Conservation (phyloP, 306 rosid genomes). For the Citrullus colocynthis region DNA sequence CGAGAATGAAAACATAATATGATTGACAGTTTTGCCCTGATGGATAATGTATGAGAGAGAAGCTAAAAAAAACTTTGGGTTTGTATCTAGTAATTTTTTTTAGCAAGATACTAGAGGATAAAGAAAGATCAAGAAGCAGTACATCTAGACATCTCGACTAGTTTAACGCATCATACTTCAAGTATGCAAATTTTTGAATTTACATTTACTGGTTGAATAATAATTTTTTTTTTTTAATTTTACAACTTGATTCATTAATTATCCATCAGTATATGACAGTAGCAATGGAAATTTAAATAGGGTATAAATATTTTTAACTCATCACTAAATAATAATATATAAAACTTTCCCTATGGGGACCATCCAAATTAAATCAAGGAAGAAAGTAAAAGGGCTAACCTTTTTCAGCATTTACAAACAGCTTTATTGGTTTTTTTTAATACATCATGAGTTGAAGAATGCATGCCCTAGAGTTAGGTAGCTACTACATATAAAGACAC, state of each 20-base stretch:
- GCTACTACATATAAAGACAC: background rate
- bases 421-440: slow-evolving; percentile 24
- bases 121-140: too few relatives aligned
- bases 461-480: slow-evolving; percentile 3
- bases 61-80: background rate
- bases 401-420: slow-evolving; percentile 12
- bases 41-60: background rate
- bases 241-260: slow-evolving; percentile 6
- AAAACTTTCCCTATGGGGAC: background rate
- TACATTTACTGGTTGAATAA: too few relatives aligned
- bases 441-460: slow-evolving; percentile 15
- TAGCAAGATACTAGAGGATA: too few relatives aligned
- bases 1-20: background rate
- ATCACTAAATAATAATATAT: background rate
- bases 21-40: too few relatives aligned
- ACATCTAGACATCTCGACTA: too few relatives aligned
- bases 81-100: too few relatives aligned
- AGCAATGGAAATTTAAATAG: background rate
- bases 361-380: background rate
- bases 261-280: background rate
- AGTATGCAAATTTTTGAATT: background rate
- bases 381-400: background rate
- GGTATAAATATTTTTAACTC: background rate
- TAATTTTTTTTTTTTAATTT: background rate
- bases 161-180: too few relatives aligned